Base-by-base conservation (phyloP, 1,284 basidiomycete genomes). In the Hypsizygus ulmarius region DNA sequence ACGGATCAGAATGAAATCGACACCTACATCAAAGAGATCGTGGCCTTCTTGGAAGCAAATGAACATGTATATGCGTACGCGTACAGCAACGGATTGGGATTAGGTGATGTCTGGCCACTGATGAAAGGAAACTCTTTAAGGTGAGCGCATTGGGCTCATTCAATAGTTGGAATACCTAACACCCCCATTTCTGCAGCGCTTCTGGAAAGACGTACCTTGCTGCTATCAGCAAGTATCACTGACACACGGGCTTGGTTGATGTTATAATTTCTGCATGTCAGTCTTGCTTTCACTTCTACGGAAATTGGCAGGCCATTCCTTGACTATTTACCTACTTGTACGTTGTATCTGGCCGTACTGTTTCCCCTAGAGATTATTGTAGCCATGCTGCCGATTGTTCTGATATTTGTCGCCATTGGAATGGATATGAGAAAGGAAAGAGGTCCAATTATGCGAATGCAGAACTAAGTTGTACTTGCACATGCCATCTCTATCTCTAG, bases 91-190 rank as follows among this genome's bases (percentile, higher is more conserved):
- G 70, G 69, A 4, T 52, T 66, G 30, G 70, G 71, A 15, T 64
- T 74, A 18, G 72, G 72, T 6, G 58, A 67, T 44, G 67, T 67
- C 21, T 74, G 72, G 72, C 71, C 72, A 7, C 59, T 73, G 59
- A 68, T 64, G 56, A 63, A 59, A 28, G 57, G 53, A 11, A 59
- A 63, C 48, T 58, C 56, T 29, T 58, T 73, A 46, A 70, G 67
- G 71, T 71, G 59, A 50, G 62, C 53, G 21, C 32, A 4, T 19
- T 35, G 14, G 1, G 30, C 34, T 18, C 21, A 9, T 30, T 57
- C 16, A 15, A 12, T 28, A 14, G 44, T 8, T 41, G n/a, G 8
- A 12, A n/a, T 21, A 47, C 25, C 35, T 25, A 19, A 14, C 11
- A 16, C 42, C 28, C 37, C 40, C 15, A 16, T 37, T 43, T n/a